Conservation (phyloP, 192 early-diverging fungal genomes). For the Coemansia sp. region DNA sequence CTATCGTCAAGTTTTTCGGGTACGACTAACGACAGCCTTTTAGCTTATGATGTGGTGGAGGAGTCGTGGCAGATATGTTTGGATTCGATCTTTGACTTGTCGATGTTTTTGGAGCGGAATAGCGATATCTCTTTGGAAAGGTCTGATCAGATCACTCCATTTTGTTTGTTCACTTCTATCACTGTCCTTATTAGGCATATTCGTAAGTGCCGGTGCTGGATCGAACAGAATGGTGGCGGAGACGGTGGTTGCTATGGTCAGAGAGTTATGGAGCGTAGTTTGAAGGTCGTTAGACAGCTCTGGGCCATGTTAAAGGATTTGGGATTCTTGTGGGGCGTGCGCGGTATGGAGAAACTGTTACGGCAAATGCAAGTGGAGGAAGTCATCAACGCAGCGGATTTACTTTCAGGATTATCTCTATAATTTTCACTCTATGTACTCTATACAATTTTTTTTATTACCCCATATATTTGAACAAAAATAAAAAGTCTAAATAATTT, state of each 20-base stretch:
- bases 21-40: constrained; percentile 41
- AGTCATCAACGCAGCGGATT: constrained; percentile 37
- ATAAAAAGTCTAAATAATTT: too few species aligned
- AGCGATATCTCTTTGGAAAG: constrained; percentile 49
- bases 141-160: constrained; percentile 36
- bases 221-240: background rate
- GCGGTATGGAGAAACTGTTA: constrained; percentile 44
- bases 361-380: constrained; percentile 53
- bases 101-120: constrained; percentile 40
- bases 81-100: constrained; percentile 21
- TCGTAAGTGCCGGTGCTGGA: constrained; percentile 35
- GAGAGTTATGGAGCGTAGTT: background rate
- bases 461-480: too few species aligned
- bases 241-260: background rate
- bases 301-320: constrained; percentile 49
- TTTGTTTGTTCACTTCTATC: constrained; percentile 43
- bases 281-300: constrained; percentile 25
- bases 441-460: background rate
- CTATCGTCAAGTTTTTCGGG: constrained; percentile 37
- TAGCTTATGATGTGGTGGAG: constrained; percentile 42
- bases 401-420: constrained; percentile 29
- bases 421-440: background rate
- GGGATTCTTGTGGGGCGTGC: constrained; percentile 41
- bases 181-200: constrained; percentile 52
- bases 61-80: constrained; percentile 51